These are phyloP conservation scores for Mortierella sp. DNA, from an alignment of 371 early-diverging fungal genomes.

Conservation along the genomic window DNA sequence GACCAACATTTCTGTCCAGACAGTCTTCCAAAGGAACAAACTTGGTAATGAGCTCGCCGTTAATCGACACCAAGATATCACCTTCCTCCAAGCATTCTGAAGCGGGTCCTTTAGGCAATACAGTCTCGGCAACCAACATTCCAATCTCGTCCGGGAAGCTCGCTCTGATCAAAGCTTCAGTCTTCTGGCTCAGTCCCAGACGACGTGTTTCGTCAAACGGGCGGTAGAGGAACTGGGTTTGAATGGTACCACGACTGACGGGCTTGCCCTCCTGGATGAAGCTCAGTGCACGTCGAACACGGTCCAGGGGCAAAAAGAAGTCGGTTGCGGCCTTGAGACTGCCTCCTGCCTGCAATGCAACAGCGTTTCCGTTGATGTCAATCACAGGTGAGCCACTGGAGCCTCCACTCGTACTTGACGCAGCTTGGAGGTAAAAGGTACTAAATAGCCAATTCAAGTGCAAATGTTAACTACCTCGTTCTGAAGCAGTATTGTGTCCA, in stretches of 20 bases:
- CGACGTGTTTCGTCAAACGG: conserved; percentile 83
- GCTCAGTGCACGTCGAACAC: conserved; percentile 84
- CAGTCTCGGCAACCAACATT: conserved; percentile 85
- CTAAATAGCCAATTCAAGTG: conserved; percentile 6
- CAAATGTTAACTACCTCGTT: too few relatives aligned
- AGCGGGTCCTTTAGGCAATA: conserved; percentile 89
- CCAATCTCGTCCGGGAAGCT: conserved; percentile 85
- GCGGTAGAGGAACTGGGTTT: conserved; percentile 82
- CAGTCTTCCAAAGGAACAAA: conserved; percentile 87
- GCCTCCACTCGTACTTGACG: conserved; percentile 85
- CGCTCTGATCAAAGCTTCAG: conserved; percentile 79
- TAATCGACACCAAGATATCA: conserved; percentile 86
- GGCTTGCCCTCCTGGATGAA: conserved; percentile 72
- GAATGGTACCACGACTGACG: conserved; percentile 93
- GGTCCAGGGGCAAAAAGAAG: conserved; percentile 91
- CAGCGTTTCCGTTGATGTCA: conserved; percentile 93
- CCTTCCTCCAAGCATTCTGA: conserved; percentile 81
- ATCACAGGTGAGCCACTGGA: conserved; percentile 89
- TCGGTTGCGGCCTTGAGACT: conserved; percentile 86
- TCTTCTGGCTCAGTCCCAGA: conserved; percentile 72
- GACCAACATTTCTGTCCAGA: conserved; percentile 81
- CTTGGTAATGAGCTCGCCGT: conserved; percentile 81
- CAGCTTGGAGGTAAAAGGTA: conserved; percentile 86
- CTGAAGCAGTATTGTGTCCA: too few relatives aligned
- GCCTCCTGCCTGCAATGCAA: conserved; percentile 88